Evolutionary conservation across 176 grass and related monocot species (phyloP), one percentile per base, ranked within the genome.

Genomic region (Carex cristatella): DNA sequence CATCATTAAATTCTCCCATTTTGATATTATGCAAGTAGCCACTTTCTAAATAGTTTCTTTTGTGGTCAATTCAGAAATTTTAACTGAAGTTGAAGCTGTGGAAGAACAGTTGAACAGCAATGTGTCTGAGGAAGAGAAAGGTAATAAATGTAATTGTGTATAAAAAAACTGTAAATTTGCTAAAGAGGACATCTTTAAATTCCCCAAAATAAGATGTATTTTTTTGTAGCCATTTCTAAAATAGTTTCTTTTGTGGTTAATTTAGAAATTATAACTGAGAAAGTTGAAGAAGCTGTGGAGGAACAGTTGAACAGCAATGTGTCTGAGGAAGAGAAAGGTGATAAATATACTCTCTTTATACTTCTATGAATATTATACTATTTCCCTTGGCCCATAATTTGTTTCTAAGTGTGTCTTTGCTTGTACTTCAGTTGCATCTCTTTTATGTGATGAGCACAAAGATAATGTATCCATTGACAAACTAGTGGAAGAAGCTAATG

Each of bases 211-310:
- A 23, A 23, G 23, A 23, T 23, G 23, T 4, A 40, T 40, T 40
- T 40, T 40, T 4, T 5, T 40, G 46, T 60, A 60, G 57, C 16
- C 57, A 60, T 5, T 60, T 60, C 18, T 60, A 7, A 51, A 19
- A 61, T 61, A 61, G 58, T 51, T 51, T 61, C 58, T 61, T 19
- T 7, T n/a, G 57, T 61, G 15, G 19, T 63, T 23, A 28, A 63
- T 42, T 37, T 13, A 73, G 40, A 16, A 73, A 42, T 73, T 56
- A 0, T 46, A 31, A 40, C 13, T 12, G 46, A 56, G 28, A 48
- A 78, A 78, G 2, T 46, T 78, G 73, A 55, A 78, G 73, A 78
- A 31, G 16, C 12, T 53, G 48, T 76, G 42, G 73, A 78, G 73
- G 51, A 56, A 78, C 27, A 55, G 30, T 31, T 55, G 48, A 48